Evolutionary conservation across 495 filamentous ascomycete genomes (phyloP), one percentile per base, ranked within the genome.

Genomic region (Penicillium bovifimosum): DNA sequence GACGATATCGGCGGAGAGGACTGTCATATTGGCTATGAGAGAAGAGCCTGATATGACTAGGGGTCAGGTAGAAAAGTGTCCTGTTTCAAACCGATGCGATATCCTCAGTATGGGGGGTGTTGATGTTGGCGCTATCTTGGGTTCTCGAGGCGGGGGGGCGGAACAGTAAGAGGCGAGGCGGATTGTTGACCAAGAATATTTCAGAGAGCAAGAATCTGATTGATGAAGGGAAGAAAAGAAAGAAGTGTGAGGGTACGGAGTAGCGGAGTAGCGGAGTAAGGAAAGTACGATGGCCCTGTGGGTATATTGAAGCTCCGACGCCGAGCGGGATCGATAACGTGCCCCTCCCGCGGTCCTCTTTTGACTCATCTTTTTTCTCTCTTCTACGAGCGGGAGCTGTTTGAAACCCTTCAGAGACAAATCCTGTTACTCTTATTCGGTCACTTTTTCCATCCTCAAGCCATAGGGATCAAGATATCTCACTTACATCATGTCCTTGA

Each of bases 401-500:
- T 24, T 24, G 20, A n/a, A n/a, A 24, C 20, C 20, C 20, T 24
- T 24, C 4, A n/a, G 20, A 24, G 4, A 2, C 20, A 24, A 24
- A 24, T 24, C 20, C 4, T 24, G 20, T 24, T 24, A 24, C 20
- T 24, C 20, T 24, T 4, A 24, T 24, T 24, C 20, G 20, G 4
- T 24, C 10, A 27, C 27, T 26, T 32, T 13, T 28, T 9, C 14
- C 16, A n/a, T 13, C 16, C 16, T 14, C 34, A 36, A 5, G 16
- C 5, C 5, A 16, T 16, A 5, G n/a, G 8, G 4, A 16, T 4
- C 3, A 6, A 16, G 5, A 36, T 14, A 36, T 6, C 4, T 16
- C n/a, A 36, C 2, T 34, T 13, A 34, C 32, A 34, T 16, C 9
- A 91, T 91, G 87, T 89, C 87, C 53, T 70, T 91, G 45, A 90